Conservation (phyloP, 78 protist genomes). For the Dictyostelium purpureum region DNA sequence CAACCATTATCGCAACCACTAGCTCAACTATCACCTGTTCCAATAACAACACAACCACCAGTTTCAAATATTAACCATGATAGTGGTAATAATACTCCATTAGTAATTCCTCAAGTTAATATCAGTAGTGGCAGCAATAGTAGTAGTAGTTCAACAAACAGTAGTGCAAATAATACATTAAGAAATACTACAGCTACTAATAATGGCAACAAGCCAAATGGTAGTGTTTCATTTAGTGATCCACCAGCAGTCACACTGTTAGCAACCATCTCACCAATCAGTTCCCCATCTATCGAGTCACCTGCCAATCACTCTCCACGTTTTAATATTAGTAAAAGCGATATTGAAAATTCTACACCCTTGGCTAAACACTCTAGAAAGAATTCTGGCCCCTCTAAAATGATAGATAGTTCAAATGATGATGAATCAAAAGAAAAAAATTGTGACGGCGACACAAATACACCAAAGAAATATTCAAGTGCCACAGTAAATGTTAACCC, state of each 20-base stretch:
- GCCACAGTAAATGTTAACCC: neutral
- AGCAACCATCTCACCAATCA: neutral
- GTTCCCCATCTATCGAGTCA: neutral
- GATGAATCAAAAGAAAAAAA: no score
- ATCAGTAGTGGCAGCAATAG: neutral
- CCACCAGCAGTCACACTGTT: neutral
- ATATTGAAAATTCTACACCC: neutral
- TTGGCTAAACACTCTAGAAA: slow-evolving; percentile 12
- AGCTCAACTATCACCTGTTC: neutral
- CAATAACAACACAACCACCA: neutral
- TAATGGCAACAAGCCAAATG: neutral
- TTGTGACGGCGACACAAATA: neutral
- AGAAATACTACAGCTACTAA: neutral
- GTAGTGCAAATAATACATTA: neutral
- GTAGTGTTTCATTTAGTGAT: neutral
- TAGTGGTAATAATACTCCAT: neutral
- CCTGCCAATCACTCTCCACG: slow-evolving; percentile 26
- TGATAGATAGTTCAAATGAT: neutral
- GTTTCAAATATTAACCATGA: neutral
- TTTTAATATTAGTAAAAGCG: neutral
- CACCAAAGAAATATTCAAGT: neutral
- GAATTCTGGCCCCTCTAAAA: slow-evolving; percentile 16
- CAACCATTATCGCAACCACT: neutral
- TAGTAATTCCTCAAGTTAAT: neutral
- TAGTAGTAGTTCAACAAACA: neutral